Evolutionary conservation across 1,284 basidiomycete species (phyloP).

Genomic region (Trametes sp.): DNA sequence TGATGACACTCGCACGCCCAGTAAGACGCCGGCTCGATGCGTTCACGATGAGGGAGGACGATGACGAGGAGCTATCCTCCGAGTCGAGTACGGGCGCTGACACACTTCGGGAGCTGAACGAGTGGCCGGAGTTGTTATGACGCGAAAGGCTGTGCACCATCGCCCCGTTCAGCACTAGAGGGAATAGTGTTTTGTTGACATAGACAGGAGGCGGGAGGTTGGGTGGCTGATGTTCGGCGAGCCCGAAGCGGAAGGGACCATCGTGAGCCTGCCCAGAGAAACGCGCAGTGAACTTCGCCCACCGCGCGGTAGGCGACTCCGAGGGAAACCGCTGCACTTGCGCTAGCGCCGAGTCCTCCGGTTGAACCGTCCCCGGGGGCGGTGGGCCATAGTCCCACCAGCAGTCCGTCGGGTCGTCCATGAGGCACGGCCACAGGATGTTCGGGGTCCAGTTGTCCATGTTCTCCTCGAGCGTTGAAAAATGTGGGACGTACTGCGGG

Average conservation of each 20-base stretch:
- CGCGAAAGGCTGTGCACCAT: not conserved
- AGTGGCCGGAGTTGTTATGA: not conserved
- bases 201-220: constrained; percentile 18
- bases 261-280: not conserved
- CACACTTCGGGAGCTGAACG: not conserved
- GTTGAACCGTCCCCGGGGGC: not conserved
- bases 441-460: constrained; percentile 17
- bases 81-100: not conserved
- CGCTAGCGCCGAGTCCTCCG: not conserved
- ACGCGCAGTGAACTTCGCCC: not conserved
- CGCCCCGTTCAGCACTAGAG: constrained; percentile 11
- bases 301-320: not conserved
- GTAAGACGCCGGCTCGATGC: too few relatives aligned
- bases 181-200: constrained; percentile 7
- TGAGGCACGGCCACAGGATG: constrained; percentile 18
- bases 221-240: not conserved
- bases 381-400: constrained; percentile 23
- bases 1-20: too few relatives aligned
- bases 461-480: constrained; percentile 1
- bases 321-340: too few relatives aligned
- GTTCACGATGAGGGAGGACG: not conserved
- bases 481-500: constrained; percentile 1
- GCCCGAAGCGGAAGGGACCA: constrained; percentile 2
- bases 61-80: not conserved
- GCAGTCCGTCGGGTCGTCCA: constrained; percentile 17